Base-by-base conservation (phyloP, 2,329 filamentous ascomycete species). In the Paraphoma sp. region DNA sequence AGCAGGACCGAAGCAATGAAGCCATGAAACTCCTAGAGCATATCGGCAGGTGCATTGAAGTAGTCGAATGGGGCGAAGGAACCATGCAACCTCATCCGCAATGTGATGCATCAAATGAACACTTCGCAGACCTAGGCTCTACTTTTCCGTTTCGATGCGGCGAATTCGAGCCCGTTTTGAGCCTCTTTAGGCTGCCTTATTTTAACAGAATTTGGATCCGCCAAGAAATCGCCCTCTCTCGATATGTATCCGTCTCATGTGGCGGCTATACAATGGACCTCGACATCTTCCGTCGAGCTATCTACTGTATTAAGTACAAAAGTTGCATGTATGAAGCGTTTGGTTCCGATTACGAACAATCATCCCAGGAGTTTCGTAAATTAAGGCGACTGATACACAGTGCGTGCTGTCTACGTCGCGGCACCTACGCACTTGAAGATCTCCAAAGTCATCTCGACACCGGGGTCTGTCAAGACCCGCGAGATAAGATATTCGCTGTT, bases 141-240 rank as follows among this genome's bases (percentile, higher is more conserved):
- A 14, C 9, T 2, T 28, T 56, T 4, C 54, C 54, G n/a, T 56
- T 40, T n/a, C 2, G 30, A 8, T 8, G 31, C 8, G 48, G 44
- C 4, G 52, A 45, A 40, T 30, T 58, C 6, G n/a, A 41, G 7
- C n/a, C 31, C 4, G 31, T 58, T 1, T 6, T 33, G 8, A 8
- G 5, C 6, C 16, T 54, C 10, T 42, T 52, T 1, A 11, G 31
- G 6, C 44, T 45, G 17, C 30, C 44, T 5, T 58, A 58, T 31
- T 58, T 54, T 14, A 38, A n/a, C 14, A 29, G 56, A 9, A 38
- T 50, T 2, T 58, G 56, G 56, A 52, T 54, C 14, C 40, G 51
- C 28, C 56, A 54, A 28, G 56, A 58, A 17, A 33, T 52, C 8
- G n/a, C 23, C 2, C 48, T 52, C n/a, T 45, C 51, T 2, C 40